These are phyloP conservation scores for Lasiosphaeria ovina DNA, from an alignment of 495 filamentous ascomycete species.

Conservation along the genomic window DNA sequence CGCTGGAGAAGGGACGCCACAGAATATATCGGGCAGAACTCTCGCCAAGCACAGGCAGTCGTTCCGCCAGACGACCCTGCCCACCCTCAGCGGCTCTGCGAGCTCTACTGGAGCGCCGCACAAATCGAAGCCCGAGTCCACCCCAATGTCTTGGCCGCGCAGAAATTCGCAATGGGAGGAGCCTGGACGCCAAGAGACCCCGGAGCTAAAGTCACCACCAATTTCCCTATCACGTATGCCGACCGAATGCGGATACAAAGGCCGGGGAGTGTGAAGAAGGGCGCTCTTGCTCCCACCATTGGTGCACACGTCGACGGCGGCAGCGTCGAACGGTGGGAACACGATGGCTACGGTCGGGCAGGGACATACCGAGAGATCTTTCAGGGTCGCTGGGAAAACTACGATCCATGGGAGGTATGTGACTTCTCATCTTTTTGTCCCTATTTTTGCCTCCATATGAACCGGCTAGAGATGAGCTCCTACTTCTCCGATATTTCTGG, in stretches of 20 bases:
- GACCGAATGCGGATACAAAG: constrained; percentile 71
- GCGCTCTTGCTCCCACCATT: neutral
- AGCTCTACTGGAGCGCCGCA: constrained; percentile 79
- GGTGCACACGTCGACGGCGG: constrained; percentile 72
- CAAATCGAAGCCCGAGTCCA: constrained; percentile 74
- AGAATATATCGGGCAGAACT: constrained; percentile 59
- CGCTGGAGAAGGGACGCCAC: constrained; percentile 50
- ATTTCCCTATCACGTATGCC: constrained; percentile 68
- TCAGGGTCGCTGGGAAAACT: constrained; percentile 74
- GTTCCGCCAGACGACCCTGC: constrained; percentile 44
- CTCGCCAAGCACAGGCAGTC: constrained; percentile 28
- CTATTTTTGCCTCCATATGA: no score
- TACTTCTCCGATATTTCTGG: no score
- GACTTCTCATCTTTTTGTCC: neutral
- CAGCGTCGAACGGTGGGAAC: constrained; percentile 83
- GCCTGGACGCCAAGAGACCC: constrained; percentile 72
- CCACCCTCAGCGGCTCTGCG: constrained; percentile 66
- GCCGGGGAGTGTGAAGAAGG: no score
- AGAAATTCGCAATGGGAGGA: constrained; percentile 67
- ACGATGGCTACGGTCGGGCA: constrained; percentile 69
- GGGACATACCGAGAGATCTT: constrained; percentile 70
- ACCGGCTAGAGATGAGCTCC: no score
- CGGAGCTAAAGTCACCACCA: constrained; percentile 55
- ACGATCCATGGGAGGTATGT: constrained; percentile 71
- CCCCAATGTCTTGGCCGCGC: constrained; percentile 66